These are phyloP conservation scores for Dactylellina haptotyla DNA, from an alignment of 2,329 filamentous ascomycete genomes.

Conservation along the genomic window DNA sequence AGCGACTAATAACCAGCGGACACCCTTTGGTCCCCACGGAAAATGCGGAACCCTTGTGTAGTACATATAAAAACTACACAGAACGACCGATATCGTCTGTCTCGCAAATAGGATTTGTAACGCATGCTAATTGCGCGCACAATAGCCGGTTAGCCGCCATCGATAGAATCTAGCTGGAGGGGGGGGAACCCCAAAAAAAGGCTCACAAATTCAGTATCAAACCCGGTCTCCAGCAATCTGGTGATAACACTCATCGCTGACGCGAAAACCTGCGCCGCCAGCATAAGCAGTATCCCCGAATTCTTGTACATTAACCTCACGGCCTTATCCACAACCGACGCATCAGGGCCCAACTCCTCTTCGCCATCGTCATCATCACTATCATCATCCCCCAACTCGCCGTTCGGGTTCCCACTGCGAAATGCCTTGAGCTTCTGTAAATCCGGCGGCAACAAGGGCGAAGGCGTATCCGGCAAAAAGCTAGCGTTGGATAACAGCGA, in stretches of 20 bases:
- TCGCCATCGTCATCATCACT: conserved; percentile 29
- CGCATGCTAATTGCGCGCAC: conserved; percentile 72
- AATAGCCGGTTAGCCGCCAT: conserved; percentile 20
- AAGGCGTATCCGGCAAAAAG: conserved; percentile 48
- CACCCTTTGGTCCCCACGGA: conserved; percentile 73
- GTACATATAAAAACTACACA: conserved; percentile 78
- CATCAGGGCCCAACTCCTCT: conserved; percentile 35
- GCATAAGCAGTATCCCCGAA: conserved; percentile 50
- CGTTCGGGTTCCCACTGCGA: conserved; percentile 19
- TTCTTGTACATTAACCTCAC: conserved; percentile 23
- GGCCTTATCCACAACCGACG: conserved; percentile 34
- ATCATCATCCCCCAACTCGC: conserved; percentile 20
- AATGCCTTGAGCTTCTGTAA: conserved; percentile 35
- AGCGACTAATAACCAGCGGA: conserved; percentile 74
- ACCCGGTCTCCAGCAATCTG: conserved; percentile 42
- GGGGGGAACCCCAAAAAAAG: background rate
- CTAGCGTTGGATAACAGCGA: conserved; percentile 49
- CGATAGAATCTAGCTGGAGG: background rate
- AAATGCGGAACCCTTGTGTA: conserved; percentile 73
- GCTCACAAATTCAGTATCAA: conserved; percentile 53
- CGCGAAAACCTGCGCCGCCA: conserved; percentile 48
- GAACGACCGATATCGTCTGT: conserved; percentile 77
- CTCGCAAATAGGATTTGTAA: conserved; percentile 85
- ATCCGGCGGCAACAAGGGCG: conserved; percentile 44
- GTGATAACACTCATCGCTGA: conserved; percentile 50